Evolutionary conservation across 2,329 filamentous ascomycete species (phyloP).

Genomic region (Metarhizium rileyi): DNA sequence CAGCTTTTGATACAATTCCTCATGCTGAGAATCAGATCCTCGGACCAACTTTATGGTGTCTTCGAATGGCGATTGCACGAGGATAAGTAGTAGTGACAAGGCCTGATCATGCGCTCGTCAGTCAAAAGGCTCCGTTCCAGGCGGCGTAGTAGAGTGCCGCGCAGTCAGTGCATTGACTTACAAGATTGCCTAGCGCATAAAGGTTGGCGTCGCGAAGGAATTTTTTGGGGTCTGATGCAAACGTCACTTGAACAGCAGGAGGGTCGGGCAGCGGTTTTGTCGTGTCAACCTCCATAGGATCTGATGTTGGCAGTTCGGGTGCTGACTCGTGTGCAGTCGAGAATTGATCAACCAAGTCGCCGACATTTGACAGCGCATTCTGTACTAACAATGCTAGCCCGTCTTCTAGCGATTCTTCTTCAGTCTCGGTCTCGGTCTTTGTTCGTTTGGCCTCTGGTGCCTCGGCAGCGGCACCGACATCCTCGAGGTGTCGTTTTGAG

Average conservation of each 20-base stretch:
- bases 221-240: slow-evolving; percentile 26
- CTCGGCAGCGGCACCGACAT: slow-evolving; percentile 16
- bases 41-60: slow-evolving; percentile 24
- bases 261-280: slow-evolving; percentile 18
- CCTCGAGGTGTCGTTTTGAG: slow-evolving; percentile 28
- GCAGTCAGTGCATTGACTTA: slow-evolving; percentile 19
- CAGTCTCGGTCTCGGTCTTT: slow-evolving; percentile 20
- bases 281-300: slow-evolving; percentile 26
- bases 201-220: slow-evolving; percentile 28
- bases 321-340: slow-evolving; percentile 11
- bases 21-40: slow-evolving; percentile 23
- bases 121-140: slow-evolving; percentile 8
- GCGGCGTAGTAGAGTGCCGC: too few species aligned
- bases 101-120: slow-evolving; percentile 16
- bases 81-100: slow-evolving; percentile 27
- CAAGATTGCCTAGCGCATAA: slow-evolving; percentile 30
- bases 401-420: slow-evolving; percentile 24
- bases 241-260: slow-evolving; percentile 19
- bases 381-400: slow-evolving; percentile 28
- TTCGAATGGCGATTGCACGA: slow-evolving; percentile 27
- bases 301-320: slow-evolving; percentile 12
- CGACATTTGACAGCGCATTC: slow-evolving; percentile 30
- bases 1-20: slow-evolving; percentile 21
- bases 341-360: slow-evolving; percentile 26
- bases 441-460: slow-evolving; percentile 24